Base-by-base conservation (phyloP, 257 asterid species). In the Catharanthus roseus region DNA sequence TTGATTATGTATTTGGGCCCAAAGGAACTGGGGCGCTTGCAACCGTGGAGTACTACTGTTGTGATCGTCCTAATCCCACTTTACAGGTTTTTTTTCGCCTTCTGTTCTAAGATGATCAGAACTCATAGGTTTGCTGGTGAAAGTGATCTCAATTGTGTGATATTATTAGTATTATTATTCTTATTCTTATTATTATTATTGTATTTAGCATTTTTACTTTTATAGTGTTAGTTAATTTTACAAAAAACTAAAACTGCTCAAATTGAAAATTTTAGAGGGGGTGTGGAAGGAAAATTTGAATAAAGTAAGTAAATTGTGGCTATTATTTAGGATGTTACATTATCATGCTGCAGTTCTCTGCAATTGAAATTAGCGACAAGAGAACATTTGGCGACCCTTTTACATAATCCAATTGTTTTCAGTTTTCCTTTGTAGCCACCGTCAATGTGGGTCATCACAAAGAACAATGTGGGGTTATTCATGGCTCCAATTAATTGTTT, bases 21-120 rank as follows among this genome's bases (percentile, higher is more conserved):
- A 84, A 74, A 77, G 99, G 97, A 71, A 73, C 85, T 33, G 53
- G 84, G 73, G 89, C 90, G 26, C 83, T 91, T 61, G 80, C 77
- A 76, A 83, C 95, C 50, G 82, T 83, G 45, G 99, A 95, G 84
- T 76, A 85, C 72, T 88, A 82, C 77, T 95, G 95, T 73, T 95
- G 99, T 67, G 96, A 95, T 57, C 95, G 97, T 31, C 96, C 96
- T 72, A 95, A 95, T 77, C 99, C 99, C 51, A 79, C 81, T 51
- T 77, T 95, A 71, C 97, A 95, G 96, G 97, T 93, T 44, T 45
- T 58, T 10, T 18, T 70, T 56, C 5, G n/a, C n/a, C n/a, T 23
- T 71, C 31, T 50, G 19, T 51, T 39, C 16, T 23, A 31, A 45
- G 23, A 31, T 24, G 66, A 54, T 1, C 26, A 61, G 6, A 49